Conservation (phyloP, 2,329 filamentous ascomycete genomes). For the Colletotrichum nymphaeae region DNA sequence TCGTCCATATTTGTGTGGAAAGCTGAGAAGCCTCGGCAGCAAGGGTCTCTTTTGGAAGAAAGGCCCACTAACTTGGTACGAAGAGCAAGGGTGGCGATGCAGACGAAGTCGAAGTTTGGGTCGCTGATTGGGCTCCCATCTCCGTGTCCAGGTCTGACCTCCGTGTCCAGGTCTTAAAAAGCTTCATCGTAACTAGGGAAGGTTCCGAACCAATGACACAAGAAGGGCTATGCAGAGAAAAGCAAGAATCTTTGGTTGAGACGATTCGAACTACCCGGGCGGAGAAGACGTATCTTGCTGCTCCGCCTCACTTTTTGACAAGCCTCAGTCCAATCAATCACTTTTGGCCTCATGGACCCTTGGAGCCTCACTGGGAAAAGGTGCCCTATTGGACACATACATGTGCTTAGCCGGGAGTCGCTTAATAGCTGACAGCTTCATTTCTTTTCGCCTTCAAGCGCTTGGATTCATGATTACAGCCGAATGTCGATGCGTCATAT, state of each 20-base stretch:
- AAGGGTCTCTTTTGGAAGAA: neutral
- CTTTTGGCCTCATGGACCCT: neutral
- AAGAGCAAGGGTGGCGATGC: neutral
- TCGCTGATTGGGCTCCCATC: neutral
- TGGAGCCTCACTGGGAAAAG: neutral
- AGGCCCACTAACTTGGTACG: neutral
- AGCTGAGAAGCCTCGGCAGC: neutral
- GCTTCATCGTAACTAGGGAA: neutral
- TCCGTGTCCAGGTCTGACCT: neutral
- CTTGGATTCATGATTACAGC: neutral
- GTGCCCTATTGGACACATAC: neutral
- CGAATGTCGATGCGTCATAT: neutral
- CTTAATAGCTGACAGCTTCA: neutral
- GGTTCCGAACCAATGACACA: neutral
- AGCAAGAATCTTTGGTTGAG: neutral
- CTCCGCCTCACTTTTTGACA: neutral
- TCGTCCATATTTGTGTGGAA: neutral
- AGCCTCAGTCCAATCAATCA: neutral
- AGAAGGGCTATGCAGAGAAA: neutral
- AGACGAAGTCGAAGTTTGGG: neutral
- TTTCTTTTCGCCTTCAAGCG: neutral
- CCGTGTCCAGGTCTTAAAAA: neutral
- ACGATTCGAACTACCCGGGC: neutral
- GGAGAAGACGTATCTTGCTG: neutral
- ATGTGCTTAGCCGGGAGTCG: neutral